Percentiles rank a stretch among this genome's conserved stretches.
phyloP scores from a whole-genome alignment of 1,284 basidiomycete genomes.

The Fomitopsis schrenkii region DNA sequence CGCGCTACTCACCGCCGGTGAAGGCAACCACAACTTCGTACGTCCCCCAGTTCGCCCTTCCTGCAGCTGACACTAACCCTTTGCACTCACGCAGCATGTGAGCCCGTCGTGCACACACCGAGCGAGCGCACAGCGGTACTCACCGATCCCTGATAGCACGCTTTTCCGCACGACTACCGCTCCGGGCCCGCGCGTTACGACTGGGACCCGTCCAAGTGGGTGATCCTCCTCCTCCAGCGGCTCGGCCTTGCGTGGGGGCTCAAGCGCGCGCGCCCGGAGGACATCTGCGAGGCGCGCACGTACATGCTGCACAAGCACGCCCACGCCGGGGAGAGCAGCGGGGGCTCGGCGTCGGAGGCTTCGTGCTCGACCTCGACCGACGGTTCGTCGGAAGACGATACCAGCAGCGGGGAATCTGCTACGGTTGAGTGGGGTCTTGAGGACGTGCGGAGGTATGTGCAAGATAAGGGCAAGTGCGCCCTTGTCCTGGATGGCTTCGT shows the following conservation, averaged over 20 bases:
- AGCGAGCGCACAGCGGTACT: conserved; percentile 1
- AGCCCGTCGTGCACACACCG: not conserved
- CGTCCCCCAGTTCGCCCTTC: conserved; percentile 19
- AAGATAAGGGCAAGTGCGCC: conserved; percentile 37
- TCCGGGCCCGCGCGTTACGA: conserved; percentile 57
- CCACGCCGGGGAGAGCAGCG: not conserved
- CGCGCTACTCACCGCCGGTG: conserved; percentile 69
- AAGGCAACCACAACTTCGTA: conserved; percentile 79
- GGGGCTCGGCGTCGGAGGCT: not conserved
- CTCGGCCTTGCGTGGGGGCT: conserved; percentile 50
- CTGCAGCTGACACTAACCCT: not conserved
- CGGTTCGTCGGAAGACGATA: not conserved
- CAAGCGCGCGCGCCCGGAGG: conserved; percentile 52
- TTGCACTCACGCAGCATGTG: not conserved
- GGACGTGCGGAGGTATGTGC: conserved; percentile 34
- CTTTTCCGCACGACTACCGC: conserved; percentile 75
- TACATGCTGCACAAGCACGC: conserved; percentile 49
- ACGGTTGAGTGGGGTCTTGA: conserved; percentile 35
- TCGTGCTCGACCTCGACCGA: not conserved
- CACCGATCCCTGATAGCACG: conserved; percentile 44
- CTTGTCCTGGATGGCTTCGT: conserved; percentile 61
- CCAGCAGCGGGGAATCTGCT: conserved; percentile 13
- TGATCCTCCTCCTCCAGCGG: conserved; percentile 54
- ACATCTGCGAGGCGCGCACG: conserved; percentile 51
- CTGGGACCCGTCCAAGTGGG: conserved; percentile 85